Conservation (phyloP, 2,329 filamentous ascomycete species). For the Botryotinia narcissicola region DNA sequence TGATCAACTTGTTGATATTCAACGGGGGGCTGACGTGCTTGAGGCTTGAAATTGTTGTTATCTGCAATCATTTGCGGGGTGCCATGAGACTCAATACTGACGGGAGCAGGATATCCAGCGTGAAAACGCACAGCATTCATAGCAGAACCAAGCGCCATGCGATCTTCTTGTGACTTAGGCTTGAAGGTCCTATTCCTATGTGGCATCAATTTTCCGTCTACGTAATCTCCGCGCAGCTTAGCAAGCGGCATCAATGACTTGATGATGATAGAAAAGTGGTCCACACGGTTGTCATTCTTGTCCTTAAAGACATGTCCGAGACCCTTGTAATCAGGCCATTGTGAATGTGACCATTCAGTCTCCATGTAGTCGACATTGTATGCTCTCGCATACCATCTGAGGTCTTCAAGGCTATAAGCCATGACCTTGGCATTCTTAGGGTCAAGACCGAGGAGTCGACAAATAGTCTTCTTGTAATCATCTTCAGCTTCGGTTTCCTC, state of each 20-base stretch:
- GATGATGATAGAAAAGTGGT: not conserved
- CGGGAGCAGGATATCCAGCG: not conserved
- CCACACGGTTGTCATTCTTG: not conserved
- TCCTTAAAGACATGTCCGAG: not conserved
- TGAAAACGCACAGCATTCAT: conserved; percentile 3
- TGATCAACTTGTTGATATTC: not conserved
- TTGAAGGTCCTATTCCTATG: not conserved
- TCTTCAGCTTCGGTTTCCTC: not conserved
- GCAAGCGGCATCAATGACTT: conserved; percentile 7
- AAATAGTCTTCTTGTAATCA: conserved; percentile 19
- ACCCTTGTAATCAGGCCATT: not conserved
- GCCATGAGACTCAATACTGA: not conserved
- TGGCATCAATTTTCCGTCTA: not conserved
- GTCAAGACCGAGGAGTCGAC: conserved; percentile 20
- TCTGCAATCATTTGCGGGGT: not conserved
- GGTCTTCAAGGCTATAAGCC: conserved; percentile 16
- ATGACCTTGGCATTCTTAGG: not conserved
- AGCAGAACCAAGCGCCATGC: conserved; percentile 2
- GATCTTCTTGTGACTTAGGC: not conserved
- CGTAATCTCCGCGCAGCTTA: not conserved
- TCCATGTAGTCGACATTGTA: conserved; percentile 18
- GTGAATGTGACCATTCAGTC: not conserved
- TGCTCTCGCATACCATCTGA: conserved; percentile 27
- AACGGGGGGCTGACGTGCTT: too few species aligned
- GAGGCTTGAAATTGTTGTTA: not conserved